Evolutionary conservation across 176 grass and related monocot species (phyloP).

Genomic region (Phoenix dactylifera): DNA sequence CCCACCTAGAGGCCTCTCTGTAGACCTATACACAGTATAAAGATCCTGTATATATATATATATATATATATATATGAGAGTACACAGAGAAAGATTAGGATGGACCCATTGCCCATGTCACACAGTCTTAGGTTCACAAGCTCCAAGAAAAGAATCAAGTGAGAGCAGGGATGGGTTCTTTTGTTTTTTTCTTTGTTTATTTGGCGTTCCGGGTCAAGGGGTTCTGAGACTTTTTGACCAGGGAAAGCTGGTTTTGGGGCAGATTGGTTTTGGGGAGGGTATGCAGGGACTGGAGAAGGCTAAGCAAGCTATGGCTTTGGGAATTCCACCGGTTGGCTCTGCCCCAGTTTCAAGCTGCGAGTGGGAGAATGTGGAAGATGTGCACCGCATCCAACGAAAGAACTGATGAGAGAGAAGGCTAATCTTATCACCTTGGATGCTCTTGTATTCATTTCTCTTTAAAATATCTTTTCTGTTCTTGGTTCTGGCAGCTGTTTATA

Average conservation of each 20-base stretch:
- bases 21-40: too few species aligned
- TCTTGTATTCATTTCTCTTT: too few species aligned
- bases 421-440: too few species aligned
- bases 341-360: too few species aligned
- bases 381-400: too few species aligned
- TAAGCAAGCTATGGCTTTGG: slow-evolving; percentile 2
- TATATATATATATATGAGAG: neutral
- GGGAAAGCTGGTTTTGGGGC: slow-evolving; percentile 16
- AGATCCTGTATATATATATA: too few species aligned
- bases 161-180: neutral
- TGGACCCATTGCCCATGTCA: neutral
- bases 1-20: too few species aligned
- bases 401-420: too few species aligned
- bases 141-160: slow-evolving; percentile 20
- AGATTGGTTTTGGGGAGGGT: slow-evolving; percentile 10
- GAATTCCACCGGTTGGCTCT: neutral
- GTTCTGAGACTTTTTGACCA: slow-evolving; percentile 43
- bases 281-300: slow-evolving; percentile 41
- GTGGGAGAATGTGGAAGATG: too few species aligned
- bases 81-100: neutral
- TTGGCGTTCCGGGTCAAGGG: neutral
- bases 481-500: too few species aligned
- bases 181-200: too few species aligned
- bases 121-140: slow-evolving; percentile 15
- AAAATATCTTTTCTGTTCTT: too few species aligned